These are phyloP conservation scores for Apiotrichum sp. DNA, from an alignment of 1,284 basidiomycete species.

Conservation along the genomic window DNA sequence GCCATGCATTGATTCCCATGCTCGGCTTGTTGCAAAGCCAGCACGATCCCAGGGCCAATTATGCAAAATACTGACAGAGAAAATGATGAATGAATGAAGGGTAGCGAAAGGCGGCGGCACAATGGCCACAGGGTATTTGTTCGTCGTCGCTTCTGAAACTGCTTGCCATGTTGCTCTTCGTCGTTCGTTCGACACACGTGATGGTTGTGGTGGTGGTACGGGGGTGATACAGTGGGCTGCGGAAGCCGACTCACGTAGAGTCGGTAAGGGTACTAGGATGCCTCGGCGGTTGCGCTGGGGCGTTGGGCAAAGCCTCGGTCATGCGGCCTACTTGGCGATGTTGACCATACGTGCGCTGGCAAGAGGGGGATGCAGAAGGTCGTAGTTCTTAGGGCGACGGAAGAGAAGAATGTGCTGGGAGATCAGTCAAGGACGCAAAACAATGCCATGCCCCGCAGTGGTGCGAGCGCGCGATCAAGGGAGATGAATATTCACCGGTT, in stretches of 20 bases:
- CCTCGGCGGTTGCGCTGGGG: too few relatives aligned
- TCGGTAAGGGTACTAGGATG: too few relatives aligned
- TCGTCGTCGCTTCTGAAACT: too few relatives aligned
- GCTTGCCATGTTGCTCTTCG: too few relatives aligned
- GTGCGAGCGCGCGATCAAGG: not conserved
- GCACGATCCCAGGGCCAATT: too few relatives aligned
- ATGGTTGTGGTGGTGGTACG: too few relatives aligned
- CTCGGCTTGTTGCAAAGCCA: not conserved
- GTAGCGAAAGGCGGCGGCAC: too few relatives aligned
- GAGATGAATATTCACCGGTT: constrained; percentile 25
- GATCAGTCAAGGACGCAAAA: not conserved
- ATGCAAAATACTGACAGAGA: too few relatives aligned
- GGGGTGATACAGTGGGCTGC: too few relatives aligned
- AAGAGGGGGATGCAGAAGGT: constrained; percentile 35
- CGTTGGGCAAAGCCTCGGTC: not conserved
- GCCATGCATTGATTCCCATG: constrained; percentile 2
- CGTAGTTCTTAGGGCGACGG: constrained; percentile 43
- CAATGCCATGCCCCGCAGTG: not conserved
- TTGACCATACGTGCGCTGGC: constrained; percentile 25
- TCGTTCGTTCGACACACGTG: too few relatives aligned
- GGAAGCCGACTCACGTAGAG: too few relatives aligned
- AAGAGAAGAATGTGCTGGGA: constrained; percentile 42
- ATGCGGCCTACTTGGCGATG: constrained; percentile 11
- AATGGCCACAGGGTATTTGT: too few relatives aligned
- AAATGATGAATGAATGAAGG: not conserved